phyloP scores from a whole-genome alignment of 2,329 filamentous ascomycete species.

The Geosmithia putterillii region DNA sequence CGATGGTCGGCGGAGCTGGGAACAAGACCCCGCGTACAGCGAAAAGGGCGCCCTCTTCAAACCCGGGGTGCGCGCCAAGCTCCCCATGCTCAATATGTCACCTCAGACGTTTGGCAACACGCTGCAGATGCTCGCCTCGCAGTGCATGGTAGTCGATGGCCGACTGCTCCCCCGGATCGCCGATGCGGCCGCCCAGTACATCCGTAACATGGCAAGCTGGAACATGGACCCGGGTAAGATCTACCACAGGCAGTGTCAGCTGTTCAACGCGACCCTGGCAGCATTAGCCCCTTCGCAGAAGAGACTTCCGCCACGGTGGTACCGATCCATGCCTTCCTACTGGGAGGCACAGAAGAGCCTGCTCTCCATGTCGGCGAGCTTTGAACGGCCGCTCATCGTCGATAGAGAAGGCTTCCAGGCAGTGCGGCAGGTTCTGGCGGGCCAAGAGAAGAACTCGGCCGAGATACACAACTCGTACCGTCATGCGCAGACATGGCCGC shows the following conservation, averaged over 20 bases:
- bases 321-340: conserved; percentile 4
- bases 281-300: background rate
- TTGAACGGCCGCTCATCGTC: conserved; percentile 37
- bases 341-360: conserved; percentile 23
- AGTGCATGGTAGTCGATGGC: conserved; percentile 1
- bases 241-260: conserved; percentile 2
- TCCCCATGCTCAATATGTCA: background rate
- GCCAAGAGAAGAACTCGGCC: conserved; percentile 35
- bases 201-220: conserved; percentile 1
- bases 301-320: background rate
- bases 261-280: conserved; percentile 2
- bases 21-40: background rate
- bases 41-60: background rate
- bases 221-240: background rate
- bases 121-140: background rate
- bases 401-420: conserved; percentile 38
- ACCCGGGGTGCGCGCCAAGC: background rate
- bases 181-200: conserved; percentile 2
- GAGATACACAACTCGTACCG: conserved; percentile 36
- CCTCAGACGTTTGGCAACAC: background rate
- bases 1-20: background rate
- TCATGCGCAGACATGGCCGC: conserved; percentile 44
- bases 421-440: conserved; percentile 40
- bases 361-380: conserved; percentile 34
- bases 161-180: conserved; percentile 1